Evolutionary conservation across 78 protist species (phyloP), one percentile per base, ranked within the genome.

Genomic region (Chrysochromulina parva): DNA sequence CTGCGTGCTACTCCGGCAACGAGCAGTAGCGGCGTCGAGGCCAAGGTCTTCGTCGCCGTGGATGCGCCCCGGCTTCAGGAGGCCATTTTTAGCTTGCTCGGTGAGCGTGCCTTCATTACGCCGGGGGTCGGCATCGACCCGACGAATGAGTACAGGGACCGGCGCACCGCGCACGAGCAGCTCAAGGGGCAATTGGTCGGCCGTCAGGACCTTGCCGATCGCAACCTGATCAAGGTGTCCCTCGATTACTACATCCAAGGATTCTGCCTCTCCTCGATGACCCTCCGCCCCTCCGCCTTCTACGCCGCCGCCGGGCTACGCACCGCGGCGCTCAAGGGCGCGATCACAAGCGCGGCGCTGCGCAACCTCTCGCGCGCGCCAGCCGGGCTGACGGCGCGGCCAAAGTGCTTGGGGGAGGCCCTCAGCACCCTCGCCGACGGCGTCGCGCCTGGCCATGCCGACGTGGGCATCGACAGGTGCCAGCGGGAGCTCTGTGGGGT

Each of bases 231-330:
- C 71, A 65, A 65, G 71, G 82, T 74, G 20, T 74, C 82, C 26
- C 82, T 74, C 82, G 82, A 74, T 55, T 74, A 74, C 55, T 74
- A 11, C 22, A 48, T 74, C 57, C 82, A 74, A n/a, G 82, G 82
- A 22, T 74, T 74, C 82, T 74, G 82, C 24, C 57, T 74, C 50
- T 13, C 82, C 1, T 11, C 57, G 20, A 7, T 74, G 26, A 17
- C 26, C 14, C 55, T 74, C 19, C 82, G 82, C 3, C 24, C 55
- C 19, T 74, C 82, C 26, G 82, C 82, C 55, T 74, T 74, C 22
- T 74, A 74, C 82, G 19, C 2, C 19, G 54, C 82, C 24, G 82
- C 82, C 26, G 82, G 14, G 6, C 3, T 11, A 22, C 53, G 82
- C 57, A 74, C 82, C 57, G 16, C 50, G 28, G 28, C 82, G 13